A percentile compares a stretch with the other conserved stretches of the same genome.
Evolutionary conservation across 352 stramenopile species (phyloP).

Genomic region (Pythium phragmitis): DNA sequence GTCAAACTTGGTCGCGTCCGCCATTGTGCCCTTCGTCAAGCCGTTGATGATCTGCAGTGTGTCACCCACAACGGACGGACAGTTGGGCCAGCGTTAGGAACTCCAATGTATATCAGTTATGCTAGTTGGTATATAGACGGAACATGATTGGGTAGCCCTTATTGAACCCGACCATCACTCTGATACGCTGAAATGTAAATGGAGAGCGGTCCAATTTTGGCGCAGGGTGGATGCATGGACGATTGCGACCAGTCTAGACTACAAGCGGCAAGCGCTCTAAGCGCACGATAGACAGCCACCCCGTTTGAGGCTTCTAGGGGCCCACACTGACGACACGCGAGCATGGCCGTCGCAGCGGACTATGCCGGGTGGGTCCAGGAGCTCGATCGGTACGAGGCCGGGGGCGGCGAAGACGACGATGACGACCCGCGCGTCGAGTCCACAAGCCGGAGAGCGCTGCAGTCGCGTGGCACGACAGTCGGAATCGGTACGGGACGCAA

Average conservation of each 20-base stretch:
- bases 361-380: conserved; percentile 58
- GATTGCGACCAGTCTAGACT: too few species aligned
- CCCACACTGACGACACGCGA: neutral
- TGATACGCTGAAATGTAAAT: too few species aligned
- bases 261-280: too few species aligned
- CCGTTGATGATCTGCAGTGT: too few species aligned
- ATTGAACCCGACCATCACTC: conserved; percentile 7
- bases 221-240: too few species aligned
- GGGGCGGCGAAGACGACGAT: conserved; percentile 26
- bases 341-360: conserved; percentile 31
- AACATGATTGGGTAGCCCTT: neutral
- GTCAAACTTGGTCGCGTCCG: conserved; percentile 23
- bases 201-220: too few species aligned
- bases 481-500: conserved; percentile 28
- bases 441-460: neutral
- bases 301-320: too few species aligned
- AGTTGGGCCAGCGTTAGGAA: neutral
- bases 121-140: neutral
- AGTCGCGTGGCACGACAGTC: conserved; percentile 11
- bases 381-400: conserved; percentile 51
- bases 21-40: neutral
- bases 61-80: too few species aligned
- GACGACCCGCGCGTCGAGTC: conserved; percentile 37
- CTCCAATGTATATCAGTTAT: too few species aligned
- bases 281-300: too few species aligned